phyloP scores from a whole-genome alignment of 768 basidiomycete genomes.

The Hirschioporus abietinus region DNA sequence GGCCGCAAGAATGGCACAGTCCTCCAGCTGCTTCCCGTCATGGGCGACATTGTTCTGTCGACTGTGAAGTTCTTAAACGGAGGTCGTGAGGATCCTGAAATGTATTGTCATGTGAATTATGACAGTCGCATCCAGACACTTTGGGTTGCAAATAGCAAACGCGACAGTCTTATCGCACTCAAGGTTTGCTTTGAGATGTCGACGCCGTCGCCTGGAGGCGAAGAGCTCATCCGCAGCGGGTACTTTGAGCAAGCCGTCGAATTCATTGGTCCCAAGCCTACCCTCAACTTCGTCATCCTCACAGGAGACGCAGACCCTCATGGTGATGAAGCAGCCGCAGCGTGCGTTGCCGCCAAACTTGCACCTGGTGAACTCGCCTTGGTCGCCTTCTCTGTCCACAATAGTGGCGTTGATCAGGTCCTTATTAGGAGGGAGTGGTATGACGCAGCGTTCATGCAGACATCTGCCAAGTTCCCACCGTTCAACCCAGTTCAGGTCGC shows the following conservation, averaged over 20 bases:
- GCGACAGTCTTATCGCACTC: constrained; percentile 79
- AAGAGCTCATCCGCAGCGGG: constrained; percentile 51
- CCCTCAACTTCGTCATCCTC: constrained; percentile 85
- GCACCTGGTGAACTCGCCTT: constrained; percentile 71
- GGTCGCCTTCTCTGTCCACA: constrained; percentile 86
- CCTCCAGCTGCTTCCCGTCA: constrained; percentile 76
- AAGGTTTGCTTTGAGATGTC: constrained; percentile 64
- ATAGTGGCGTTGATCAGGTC: constrained; percentile 84
- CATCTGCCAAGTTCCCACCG: constrained; percentile 59
- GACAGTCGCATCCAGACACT: constrained; percentile 81
- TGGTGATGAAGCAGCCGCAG: constrained; percentile 78
- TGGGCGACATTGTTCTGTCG: constrained; percentile 67
- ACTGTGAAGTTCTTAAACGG: constrained; percentile 76
- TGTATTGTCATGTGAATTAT: constrained; percentile 86
- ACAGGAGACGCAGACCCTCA: constrained; percentile 79
- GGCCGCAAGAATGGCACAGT: constrained; percentile 82
- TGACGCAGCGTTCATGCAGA: constrained; percentile 54
- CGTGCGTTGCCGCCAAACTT: constrained; percentile 78
- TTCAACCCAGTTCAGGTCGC: constrained; percentile 31
- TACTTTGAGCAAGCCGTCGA: constrained; percentile 81
- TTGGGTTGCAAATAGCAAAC: constrained; percentile 82
- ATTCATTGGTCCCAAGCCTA: constrained; percentile 77
- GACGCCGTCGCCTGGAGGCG: constrained; percentile 44
- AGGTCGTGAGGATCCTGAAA: constrained; percentile 65
- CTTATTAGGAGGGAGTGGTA: constrained; percentile 85